Evolutionary conservation across 73 alveolate species (phyloP).

Genomic region (Tetrahymena borealis): DNA sequence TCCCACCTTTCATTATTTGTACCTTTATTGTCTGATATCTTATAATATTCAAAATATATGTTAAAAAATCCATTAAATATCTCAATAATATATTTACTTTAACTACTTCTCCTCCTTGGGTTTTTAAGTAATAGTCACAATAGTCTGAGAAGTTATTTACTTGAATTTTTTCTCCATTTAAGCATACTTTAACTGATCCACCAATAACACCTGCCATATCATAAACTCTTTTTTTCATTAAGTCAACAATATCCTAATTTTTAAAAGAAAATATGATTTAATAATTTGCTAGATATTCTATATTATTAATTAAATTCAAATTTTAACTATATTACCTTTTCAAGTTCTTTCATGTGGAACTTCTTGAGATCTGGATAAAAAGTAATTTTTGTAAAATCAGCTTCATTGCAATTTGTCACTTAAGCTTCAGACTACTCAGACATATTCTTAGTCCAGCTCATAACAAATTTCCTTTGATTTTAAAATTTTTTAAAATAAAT

Average conservation of each 20-base stretch:
- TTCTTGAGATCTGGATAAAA: conserved; percentile 96
- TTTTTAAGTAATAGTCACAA: conserved; percentile 78
- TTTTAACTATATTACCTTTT: neutral
- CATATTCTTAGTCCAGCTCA: conserved; percentile 76
- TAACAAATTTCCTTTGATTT: conserved; percentile 52
- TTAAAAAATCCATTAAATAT: neutral
- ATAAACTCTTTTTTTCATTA: conserved; percentile 95
- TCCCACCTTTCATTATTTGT: conserved; percentile 91
- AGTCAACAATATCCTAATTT: conserved; percentile 69
- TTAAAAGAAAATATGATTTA: neutral
- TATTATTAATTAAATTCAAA: neutral
- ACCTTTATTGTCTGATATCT: conserved; percentile 9
- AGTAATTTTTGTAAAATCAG: conserved; percentile 85
- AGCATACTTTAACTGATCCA: conserved; percentile 45
- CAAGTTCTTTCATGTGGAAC: conserved; percentile 88
- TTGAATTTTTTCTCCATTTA: conserved; percentile 80
- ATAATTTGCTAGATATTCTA: neutral
- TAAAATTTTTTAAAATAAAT: neutral
- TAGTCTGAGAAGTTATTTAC: conserved; percentile 78
- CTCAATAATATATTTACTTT: neutral
- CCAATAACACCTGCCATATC: conserved; percentile 99
- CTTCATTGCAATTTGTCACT: conserved; percentile 45
- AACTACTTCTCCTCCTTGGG: neutral
- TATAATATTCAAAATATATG: conserved; percentile 16
- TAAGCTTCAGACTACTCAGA: conserved; percentile 65